Percentiles rank a stretch among this genome's conserved stretches.
phyloP scores from a whole-genome alignment of 2,329 filamentous ascomycete genomes.

The Blastomyces parvus region DNA sequence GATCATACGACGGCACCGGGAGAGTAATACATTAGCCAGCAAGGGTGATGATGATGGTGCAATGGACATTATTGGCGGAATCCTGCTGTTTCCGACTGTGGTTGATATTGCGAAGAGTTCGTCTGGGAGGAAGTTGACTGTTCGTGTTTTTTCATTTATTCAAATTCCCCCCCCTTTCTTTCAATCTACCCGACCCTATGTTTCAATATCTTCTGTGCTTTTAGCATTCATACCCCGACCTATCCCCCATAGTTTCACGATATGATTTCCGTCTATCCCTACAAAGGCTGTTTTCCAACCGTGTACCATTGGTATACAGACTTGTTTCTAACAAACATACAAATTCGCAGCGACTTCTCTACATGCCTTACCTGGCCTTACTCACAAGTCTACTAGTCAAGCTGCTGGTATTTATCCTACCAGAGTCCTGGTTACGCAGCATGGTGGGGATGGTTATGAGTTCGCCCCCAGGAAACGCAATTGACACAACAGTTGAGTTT shows the following conservation, averaged over 20 bases:
- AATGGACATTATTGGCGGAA: slow-evolving; percentile 40
- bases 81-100: slow-evolving; percentile 66
- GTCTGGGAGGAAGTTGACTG: slow-evolving; percentile 46
- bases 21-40: slow-evolving; percentile 17
- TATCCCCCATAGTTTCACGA: not conserved
- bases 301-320: not conserved
- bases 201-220: no score
- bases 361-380: slow-evolving; percentile 31
- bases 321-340: not conserved
- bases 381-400: slow-evolving; percentile 32
- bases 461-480: slow-evolving; percentile 32
- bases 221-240: not conserved
- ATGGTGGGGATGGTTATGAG: slow-evolving; percentile 38
- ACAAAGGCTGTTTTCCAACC: not conserved
- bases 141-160: slow-evolving; percentile 15
- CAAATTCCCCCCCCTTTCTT: not conserved
- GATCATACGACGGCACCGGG: slow-evolving; percentile 50
- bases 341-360: slow-evolving; percentile 22
- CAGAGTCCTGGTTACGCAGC: slow-evolving; percentile 30
- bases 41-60: slow-evolving; percentile 18
- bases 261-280: not conserved
- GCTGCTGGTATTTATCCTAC: slow-evolving; percentile 36
- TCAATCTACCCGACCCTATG: no score
- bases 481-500: slow-evolving; percentile 43
- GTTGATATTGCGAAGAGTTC: slow-evolving; percentile 58